Base-by-base conservation (phyloP, 345 rosid genomes). In the Lepidium aucheri region DNA sequence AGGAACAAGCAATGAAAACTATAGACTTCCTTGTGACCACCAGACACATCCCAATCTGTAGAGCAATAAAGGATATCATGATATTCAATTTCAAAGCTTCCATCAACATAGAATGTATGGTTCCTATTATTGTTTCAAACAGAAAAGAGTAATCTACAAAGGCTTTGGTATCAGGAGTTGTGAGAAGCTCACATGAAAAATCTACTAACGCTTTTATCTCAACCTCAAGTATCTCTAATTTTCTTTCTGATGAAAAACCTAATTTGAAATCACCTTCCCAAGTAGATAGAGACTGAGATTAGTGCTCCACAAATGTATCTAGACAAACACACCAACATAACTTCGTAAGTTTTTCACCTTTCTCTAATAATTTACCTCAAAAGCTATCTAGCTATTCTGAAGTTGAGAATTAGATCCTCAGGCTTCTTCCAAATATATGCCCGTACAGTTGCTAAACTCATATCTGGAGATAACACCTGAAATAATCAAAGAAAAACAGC, bases 371-470 rank as follows among this genome's bases (percentile, higher is more conserved):
- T 30, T 60, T 74, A 67, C 77, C 77, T 74, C 63, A 28, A 46
- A 74, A 60, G 44, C 43, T 86, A 95, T 81, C 87, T 89, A 73
- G 86, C 85, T 67, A 84, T 83, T 80, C 96, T 81, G 77, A 89
- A 95, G 77, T 87, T 89, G 36, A 95, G 98, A 71, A 91, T 77
- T 78, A 95, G 78, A 78, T 95, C 99, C 70, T 95, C 98, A 1
- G 90, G 81, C 82, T 89, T 95, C 85, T 95, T 95, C 99, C 99
- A 95, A 59, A 95, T 56, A 64, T 95, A 95, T 50, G 97, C 80
- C 54, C 93, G 81, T 40, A 89, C 96, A 3, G 98, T 91, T 49
- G 99, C 98, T 76, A 95, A 77, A 81, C 99, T 95, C 99, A 95
- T 91, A 50, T 95, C 97, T 0, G 97, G 90, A 60, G 95, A 80